Evolutionary conservation across 2,329 filamentous ascomycete genomes (phyloP).

Genomic region (Calonectria hongkongensis): DNA sequence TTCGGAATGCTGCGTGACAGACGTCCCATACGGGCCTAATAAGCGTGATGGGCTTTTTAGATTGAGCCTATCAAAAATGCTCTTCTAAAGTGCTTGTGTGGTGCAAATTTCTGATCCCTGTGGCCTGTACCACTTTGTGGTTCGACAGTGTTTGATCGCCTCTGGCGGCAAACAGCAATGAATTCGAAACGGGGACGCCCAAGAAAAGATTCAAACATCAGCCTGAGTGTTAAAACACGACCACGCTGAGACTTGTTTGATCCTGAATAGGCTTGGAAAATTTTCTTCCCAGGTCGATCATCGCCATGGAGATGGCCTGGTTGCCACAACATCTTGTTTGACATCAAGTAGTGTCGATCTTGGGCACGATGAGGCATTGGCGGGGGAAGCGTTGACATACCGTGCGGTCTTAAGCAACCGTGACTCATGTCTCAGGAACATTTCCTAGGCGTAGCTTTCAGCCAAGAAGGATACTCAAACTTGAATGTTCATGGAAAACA

Average conservation of each 20-base stretch:
- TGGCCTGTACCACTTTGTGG: too few relatives aligned
- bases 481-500: background rate
- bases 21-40: too few relatives aligned
- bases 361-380: background rate
- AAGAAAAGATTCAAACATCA: background rate
- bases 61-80: too few relatives aligned
- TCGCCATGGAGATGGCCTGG: background rate
- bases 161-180: slow-evolving; percentile 2
- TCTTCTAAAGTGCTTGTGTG: too few relatives aligned
- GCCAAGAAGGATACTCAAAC: background rate
- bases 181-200: slow-evolving; percentile 10
- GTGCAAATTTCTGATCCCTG: too few relatives aligned
- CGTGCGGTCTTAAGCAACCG: background rate
- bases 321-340: background rate
- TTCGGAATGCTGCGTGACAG: too few relatives aligned
- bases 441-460: background rate
- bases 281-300: background rate
- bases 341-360: background rate
- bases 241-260: background rate
- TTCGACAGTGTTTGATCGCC: background rate
- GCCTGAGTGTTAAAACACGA: background rate
- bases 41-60: too few relatives aligned
- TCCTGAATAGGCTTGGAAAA: background rate
- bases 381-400: background rate
- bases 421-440: background rate